phyloP scores from a whole-genome alignment of 78 protist species.

The Neovahlkampfia damariscottae region DNA sequence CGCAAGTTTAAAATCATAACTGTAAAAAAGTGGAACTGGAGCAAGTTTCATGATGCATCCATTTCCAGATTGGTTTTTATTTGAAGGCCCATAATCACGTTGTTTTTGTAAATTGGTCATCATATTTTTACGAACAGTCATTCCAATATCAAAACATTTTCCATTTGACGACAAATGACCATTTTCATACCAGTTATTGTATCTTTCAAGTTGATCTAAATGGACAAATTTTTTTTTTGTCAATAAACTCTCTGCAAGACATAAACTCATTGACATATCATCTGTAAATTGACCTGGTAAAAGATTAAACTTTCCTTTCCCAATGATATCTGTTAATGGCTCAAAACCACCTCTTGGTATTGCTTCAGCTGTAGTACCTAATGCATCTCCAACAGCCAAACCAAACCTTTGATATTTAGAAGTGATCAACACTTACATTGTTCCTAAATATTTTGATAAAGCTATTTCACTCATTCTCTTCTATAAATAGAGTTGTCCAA shows the following conservation, averaged over 20 bases:
- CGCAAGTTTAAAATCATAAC: neutral
- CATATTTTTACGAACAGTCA: neutral
- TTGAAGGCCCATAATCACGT: neutral
- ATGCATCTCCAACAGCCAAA: slow-evolving; percentile 15
- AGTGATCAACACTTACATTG: too few relatives aligned
- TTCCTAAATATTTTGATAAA: too few relatives aligned
- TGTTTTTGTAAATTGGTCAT: neutral
- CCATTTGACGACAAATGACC: slow-evolving; percentile 29
- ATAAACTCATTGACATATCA: slow-evolving; percentile 24
- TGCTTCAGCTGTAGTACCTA: slow-evolving; percentile 21
- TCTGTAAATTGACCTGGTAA: slow-evolving; percentile 22
- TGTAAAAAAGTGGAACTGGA: slow-evolving; percentile 20
- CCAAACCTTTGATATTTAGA: too few relatives aligned
- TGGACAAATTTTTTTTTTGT: neutral
- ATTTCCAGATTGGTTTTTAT: slow-evolving; percentile 16
- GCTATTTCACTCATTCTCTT: too few relatives aligned
- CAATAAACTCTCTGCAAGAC: slow-evolving; percentile 37
- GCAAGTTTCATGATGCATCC: slow-evolving; percentile 29
- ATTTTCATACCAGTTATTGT: slow-evolving; percentile 2
- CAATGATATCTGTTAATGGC: slow-evolving; percentile 23
- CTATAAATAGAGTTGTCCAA: too few relatives aligned
- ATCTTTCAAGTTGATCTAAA: slow-evolving; percentile 14
- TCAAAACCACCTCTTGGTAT: slow-evolving; percentile 4
- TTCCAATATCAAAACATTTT: slow-evolving; percentile 34
- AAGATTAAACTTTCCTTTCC: slow-evolving; percentile 32